A percentile compares a stretch with the other conserved stretches of the same genome.
phyloP scores from a whole-genome alignment of 495 filamentous ascomycete species.

The Daldinia decipiens region DNA sequence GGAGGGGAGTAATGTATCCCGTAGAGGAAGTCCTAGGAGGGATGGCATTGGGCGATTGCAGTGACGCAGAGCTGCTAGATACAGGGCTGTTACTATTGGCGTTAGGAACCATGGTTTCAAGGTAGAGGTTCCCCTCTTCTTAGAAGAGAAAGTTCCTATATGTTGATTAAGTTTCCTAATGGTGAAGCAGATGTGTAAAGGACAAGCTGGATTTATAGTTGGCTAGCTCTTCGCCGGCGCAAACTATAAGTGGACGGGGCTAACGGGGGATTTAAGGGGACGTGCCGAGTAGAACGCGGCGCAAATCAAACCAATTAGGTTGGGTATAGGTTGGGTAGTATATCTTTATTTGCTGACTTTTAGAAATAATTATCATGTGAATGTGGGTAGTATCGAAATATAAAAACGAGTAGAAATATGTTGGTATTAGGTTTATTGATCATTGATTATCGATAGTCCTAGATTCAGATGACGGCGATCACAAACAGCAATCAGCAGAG shows the following conservation, averaged over 20 bases:
- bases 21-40: conserved; percentile 79
- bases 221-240: conserved; percentile 27
- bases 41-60: conserved; percentile 73
- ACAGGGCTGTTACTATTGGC: conserved; percentile 14
- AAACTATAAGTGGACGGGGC: conserved; percentile 18
- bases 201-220: conserved; percentile 17
- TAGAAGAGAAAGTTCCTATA: background rate
- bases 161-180: background rate
- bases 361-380: background rate
- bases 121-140: background rate
- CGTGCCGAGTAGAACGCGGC: background rate
- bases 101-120: conserved; percentile 34
- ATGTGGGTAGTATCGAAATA: background rate
- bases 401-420: background rate
- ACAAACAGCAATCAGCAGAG: background rate
- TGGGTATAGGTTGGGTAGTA: background rate
- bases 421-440: too few relatives aligned
- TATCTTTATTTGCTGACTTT: background rate
- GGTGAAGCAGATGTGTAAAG: background rate
- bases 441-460: background rate
- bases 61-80: conserved; percentile 45
- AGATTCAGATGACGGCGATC: background rate
- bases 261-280: conserved; percentile 13
- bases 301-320: background rate
- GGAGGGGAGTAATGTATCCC: conserved; percentile 50